These are phyloP conservation scores for Skeletonema grethae DNA, from an alignment of 108 stramenopile genomes.

Conservation along the genomic window DNA sequence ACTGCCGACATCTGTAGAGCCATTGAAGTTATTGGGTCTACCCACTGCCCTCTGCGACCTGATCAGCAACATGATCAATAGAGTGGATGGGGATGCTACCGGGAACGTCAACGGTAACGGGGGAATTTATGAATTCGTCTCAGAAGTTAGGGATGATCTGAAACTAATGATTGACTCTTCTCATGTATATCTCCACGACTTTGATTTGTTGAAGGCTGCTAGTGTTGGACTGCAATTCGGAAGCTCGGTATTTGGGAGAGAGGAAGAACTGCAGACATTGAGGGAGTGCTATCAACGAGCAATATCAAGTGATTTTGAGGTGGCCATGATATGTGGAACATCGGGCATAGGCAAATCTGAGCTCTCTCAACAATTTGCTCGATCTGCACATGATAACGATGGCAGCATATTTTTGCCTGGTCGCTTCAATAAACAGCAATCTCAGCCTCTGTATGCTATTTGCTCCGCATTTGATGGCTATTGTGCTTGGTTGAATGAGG, in stretches of 20 bases:
- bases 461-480: constrained; percentile 23
- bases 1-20: too few species aligned
- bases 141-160: background rate
- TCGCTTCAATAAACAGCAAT: constrained; percentile 16
- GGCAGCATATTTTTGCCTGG: constrained; percentile 10
- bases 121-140: background rate
- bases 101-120: too few species aligned
- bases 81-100: constrained; percentile 2
- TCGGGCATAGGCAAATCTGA: background rate
- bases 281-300: too few species aligned
- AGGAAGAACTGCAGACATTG: too few species aligned
- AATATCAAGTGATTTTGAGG: background rate
- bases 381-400: background rate
- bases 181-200: background rate
- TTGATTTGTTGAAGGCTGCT: background rate
- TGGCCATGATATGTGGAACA: background rate
- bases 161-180: background rate
- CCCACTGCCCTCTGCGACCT: constrained; percentile 5
- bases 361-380: background rate
- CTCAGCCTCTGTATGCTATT: constrained; percentile 16
- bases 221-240: constrained; percentile 7
- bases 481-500: constrained; percentile 14
- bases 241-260: background rate
- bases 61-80: background rate
- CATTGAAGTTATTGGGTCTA: constrained; percentile 2